Percentiles rank a stretch among this genome's conserved stretches.
Conservation (phyloP, 345 rosid species). For the Ceriops tagal region DNA sequence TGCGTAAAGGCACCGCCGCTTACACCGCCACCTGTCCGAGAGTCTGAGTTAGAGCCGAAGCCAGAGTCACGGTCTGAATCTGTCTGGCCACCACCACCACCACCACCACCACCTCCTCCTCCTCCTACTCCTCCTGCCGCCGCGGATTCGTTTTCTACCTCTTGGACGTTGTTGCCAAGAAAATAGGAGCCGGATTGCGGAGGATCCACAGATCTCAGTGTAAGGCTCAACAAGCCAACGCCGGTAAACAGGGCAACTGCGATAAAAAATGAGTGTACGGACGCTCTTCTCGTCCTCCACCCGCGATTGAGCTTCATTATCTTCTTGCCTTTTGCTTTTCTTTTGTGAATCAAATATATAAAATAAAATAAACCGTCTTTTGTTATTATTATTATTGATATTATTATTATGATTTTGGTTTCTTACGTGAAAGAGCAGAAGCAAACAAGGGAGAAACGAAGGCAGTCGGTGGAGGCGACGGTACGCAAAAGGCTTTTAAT, state of each 20-base stretch:
- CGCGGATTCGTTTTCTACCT: neutral
- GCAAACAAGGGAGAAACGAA: no score
- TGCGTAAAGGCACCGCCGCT: neutral
- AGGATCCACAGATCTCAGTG: constrained; percentile 53
- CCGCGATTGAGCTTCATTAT: constrained; percentile 16
- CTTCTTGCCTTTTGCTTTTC: neutral
- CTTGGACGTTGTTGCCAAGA: neutral
- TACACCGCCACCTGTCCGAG: no score
- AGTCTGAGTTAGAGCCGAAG: neutral
- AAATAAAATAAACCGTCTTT: no score
- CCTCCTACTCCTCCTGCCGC: neutral
- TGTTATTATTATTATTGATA: no score
- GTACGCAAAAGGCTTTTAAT: no score
- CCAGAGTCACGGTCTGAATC: neutral
- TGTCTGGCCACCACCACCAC: neutral
- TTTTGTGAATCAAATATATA: neutral
- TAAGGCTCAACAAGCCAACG: constrained; percentile 47
- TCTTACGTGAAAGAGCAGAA: no score
- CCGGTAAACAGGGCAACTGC: constrained; percentile 37
- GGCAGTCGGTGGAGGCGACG: no score
- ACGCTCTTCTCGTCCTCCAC: constrained; percentile 45
- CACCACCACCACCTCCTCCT: neutral
- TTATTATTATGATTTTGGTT: neutral
- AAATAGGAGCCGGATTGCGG: constrained; percentile 25
- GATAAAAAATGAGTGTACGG: constrained; percentile 39